phyloP scores from a whole-genome alignment of 2,329 filamentous ascomycete species.

The Epichloe baconii region DNA sequence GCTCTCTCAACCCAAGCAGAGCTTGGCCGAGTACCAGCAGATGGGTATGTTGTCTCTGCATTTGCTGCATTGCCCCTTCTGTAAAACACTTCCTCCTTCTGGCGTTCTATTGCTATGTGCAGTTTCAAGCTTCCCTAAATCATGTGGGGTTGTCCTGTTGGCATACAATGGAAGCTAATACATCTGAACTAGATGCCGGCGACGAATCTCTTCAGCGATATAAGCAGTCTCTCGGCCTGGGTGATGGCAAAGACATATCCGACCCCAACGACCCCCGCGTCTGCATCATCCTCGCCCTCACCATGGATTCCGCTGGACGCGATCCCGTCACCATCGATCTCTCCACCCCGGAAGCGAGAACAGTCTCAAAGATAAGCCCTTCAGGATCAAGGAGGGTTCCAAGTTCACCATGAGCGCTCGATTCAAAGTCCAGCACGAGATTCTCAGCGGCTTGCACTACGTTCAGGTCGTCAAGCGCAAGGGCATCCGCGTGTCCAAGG shows the following conservation, averaged over 20 bases:
- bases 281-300: conserved; percentile 85
- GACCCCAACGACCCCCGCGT: conserved; percentile 74
- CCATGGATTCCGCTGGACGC: conserved; percentile 75
- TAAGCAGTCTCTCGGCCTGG: conserved; percentile 90
- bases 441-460: conserved; percentile 90
- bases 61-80: not conserved
- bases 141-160: not conserved
- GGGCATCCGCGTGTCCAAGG: conserved; percentile 77
- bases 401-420: conserved; percentile 88
- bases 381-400: conserved; percentile 92
- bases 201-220: conserved; percentile 95
- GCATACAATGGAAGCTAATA: not conserved
- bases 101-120: not conserved
- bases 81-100: not conserved
- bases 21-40: conserved; percentile 83
- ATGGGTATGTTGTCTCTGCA: conserved; percentile 52
- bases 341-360: conserved; percentile 57
- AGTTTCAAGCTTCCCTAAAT: not conserved
- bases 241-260: conserved; percentile 57
- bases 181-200: conserved; percentile 36
- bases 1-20: conserved; percentile 94
- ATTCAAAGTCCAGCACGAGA: conserved; percentile 95
- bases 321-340: conserved; percentile 82
- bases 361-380: conserved; percentile 78
- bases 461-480: conserved; percentile 87